Conservation (phyloP, 805 yeast genomes). For the Saccharomycodes ludwigii region DNA sequence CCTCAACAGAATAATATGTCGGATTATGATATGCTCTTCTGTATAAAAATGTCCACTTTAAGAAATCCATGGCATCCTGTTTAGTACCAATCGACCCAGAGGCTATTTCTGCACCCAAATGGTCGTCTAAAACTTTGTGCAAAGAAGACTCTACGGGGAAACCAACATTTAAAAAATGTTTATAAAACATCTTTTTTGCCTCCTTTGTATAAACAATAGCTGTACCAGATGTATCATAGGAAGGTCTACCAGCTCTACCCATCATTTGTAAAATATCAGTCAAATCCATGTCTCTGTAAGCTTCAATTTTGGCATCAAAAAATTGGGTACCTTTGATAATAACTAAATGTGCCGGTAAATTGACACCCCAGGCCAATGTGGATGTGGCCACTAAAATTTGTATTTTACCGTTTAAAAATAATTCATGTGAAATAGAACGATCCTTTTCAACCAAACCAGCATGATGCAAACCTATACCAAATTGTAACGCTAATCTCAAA, state of each 20-base stretch:
- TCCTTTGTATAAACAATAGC: constrained; percentile 80
- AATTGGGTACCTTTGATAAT: constrained; percentile 94
- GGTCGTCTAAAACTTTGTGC: constrained; percentile 71
- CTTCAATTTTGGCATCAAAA: constrained; percentile 88
- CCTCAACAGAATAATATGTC: constrained; percentile 76
- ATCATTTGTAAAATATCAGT: constrained; percentile 95
- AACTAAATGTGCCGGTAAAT: constrained; percentile 97
- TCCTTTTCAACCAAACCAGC: constrained; percentile 93
- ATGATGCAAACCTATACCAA: constrained; percentile 90
- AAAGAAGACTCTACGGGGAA: constrained; percentile 90
- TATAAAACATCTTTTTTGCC: constrained; percentile 76
- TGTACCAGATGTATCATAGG: constrained; percentile 84
- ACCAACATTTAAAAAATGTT: constrained; percentile 79
- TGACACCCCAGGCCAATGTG: constrained; percentile 99
- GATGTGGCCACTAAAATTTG: constrained; percentile 92
- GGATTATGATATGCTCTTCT: constrained; percentile 94
- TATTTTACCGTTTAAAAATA: constrained; percentile 74
- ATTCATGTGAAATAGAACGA: constrained; percentile 74
- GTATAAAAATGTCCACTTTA: constrained; percentile 87
- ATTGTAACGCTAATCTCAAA: constrained; percentile 51
- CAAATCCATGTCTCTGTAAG: constrained; percentile 83
- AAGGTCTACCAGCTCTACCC: constrained; percentile 99
- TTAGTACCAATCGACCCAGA: constrained; percentile 85
- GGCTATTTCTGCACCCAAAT: constrained; percentile 90
- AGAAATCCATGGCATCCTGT: constrained; percentile 90